phyloP scores from a whole-genome alignment of 1,284 basidiomycete species.

The Heterobasidion occidentale region DNA sequence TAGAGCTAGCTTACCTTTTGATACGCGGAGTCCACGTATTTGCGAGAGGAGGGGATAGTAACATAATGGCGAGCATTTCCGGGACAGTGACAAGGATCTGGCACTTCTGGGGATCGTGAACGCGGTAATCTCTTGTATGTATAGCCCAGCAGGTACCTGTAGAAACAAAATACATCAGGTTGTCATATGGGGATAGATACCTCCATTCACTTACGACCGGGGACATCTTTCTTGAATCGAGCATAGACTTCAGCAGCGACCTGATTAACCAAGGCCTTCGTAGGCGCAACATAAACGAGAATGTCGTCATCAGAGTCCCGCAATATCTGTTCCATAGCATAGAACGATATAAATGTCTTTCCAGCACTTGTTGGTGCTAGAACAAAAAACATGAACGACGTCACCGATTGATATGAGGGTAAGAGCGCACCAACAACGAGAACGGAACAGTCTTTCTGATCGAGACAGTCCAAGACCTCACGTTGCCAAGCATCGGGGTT shows the following conservation, averaged over 20 bases:
- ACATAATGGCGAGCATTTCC: constrained; percentile 59
- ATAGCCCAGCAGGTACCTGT: constrained; percentile 57
- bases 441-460: constrained; percentile 42
- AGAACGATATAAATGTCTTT: constrained; percentile 71
- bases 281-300: constrained; percentile 67
- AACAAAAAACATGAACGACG: not conserved
- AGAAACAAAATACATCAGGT: no score
- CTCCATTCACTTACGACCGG: constrained; percentile 30
- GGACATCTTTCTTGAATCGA: constrained; percentile 53
- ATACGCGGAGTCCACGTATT: constrained; percentile 53
- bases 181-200: not conserved
- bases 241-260: constrained; percentile 67
- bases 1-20: constrained; percentile 34
- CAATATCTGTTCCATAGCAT: constrained; percentile 65
- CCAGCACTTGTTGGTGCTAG: constrained; percentile 61
- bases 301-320: constrained; percentile 54
- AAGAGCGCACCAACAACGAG: constrained; percentile 51
- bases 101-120: constrained; percentile 56
- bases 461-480: constrained; percentile 55
- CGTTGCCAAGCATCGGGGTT: constrained; percentile 67
- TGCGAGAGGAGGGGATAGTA: constrained; percentile 58
- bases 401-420: not conserved
- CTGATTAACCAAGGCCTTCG: constrained; percentile 63
- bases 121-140: constrained; percentile 59
- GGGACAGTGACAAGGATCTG: constrained; percentile 70